These are phyloP conservation scores for Sclerotinia trifoliorum DNA, from an alignment of 2,329 filamentous ascomycete species.

Conservation along the genomic window DNA sequence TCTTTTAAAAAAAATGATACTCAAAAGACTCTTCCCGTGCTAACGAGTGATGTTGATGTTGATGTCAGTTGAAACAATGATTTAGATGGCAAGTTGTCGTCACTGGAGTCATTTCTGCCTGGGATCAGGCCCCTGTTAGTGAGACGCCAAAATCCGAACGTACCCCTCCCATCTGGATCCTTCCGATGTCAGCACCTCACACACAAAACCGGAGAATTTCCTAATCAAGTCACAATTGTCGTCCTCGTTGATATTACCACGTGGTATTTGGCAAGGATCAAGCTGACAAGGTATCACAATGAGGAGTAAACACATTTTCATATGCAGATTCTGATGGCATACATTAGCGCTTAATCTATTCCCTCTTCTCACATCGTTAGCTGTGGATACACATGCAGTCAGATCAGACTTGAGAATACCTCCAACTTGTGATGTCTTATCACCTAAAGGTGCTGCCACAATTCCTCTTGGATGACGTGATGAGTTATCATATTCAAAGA, in stretches of 20 bases:
- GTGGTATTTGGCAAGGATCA: neutral
- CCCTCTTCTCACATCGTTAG: neutral
- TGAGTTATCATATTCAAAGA: neutral
- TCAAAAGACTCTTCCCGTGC: neutral
- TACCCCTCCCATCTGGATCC: neutral
- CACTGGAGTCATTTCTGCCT: neutral
- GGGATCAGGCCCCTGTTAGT: neutral
- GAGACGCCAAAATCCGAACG: neutral
- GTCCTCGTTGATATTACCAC: neutral
- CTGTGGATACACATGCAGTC: neutral
- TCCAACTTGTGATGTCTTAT: neutral
- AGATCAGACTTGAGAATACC: neutral
- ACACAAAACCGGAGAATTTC: neutral
- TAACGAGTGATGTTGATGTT: neutral
- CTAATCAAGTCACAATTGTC: neutral
- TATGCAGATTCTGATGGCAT: neutral
- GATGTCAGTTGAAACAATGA: neutral
- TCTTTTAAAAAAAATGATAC: neutral
- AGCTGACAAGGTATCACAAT: conserved; percentile 2
- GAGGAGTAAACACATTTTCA: neutral
- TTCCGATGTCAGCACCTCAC: conserved; percentile 9
- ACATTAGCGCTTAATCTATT: neutral
- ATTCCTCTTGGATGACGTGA: neutral
- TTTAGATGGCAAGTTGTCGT: neutral
- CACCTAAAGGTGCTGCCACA: neutral